A percentile compares a stretch with the other conserved stretches of the same genome.
phyloP scores from a whole-genome alignment of 129 eudicot genomes.

The Flaveria ramosissima region DNA sequence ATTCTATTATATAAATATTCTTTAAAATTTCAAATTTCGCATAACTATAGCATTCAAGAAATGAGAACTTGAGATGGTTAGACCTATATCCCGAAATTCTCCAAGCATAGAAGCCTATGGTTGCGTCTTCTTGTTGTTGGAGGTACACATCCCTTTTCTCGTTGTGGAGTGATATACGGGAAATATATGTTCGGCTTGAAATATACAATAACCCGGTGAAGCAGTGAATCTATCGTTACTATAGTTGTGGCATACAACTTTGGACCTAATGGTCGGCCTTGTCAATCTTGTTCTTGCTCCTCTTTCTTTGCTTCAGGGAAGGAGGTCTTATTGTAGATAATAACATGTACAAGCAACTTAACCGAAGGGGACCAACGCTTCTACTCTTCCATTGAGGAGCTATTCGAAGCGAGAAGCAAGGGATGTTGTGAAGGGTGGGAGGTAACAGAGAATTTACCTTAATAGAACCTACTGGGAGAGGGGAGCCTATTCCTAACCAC shows the following conservation, averaged over 20 bases:
- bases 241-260: not conserved
- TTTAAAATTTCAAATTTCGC: not conserved
- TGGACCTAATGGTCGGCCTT: not conserved
- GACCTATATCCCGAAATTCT: too few relatives aligned
- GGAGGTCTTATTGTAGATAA: slow-evolving; percentile 2
- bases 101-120: too few relatives aligned
- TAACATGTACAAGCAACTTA: slow-evolving; percentile 4
- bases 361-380: not conserved
- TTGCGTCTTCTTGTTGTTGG: too few relatives aligned
- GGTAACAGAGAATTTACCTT: too few relatives aligned
- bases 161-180: not conserved
- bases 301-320: not conserved
- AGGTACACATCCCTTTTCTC: not conserved
- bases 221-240: not conserved
- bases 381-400: not conserved
- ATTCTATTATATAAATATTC: not conserved
- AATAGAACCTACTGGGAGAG: too few relatives aligned
- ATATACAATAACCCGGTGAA: not conserved
- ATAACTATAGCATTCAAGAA: too few relatives aligned
- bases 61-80: too few relatives aligned
- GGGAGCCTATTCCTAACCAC: too few relatives aligned
- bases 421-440: not conserved
- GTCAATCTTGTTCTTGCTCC: not conserved
- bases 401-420: too few relatives aligned
- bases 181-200: not conserved